A percentile compares a stretch with the other conserved stretches of the same genome.
Evolutionary conservation across 805 yeast genomes (phyloP).

Genomic region (Novakomyces olei): DNA sequence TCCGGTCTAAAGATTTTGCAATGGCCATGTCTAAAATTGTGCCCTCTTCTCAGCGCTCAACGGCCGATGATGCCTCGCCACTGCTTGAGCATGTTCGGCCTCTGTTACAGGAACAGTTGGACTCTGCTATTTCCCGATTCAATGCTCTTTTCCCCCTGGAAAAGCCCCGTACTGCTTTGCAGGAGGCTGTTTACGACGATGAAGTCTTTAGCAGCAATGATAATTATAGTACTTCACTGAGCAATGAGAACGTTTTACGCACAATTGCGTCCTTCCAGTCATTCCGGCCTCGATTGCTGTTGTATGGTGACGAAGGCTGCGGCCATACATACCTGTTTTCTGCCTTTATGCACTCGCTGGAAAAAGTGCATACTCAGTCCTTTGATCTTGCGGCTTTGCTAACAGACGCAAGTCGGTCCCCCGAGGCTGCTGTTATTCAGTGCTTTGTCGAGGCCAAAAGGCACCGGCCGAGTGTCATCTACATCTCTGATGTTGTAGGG

Average conservation of each 20-base stretch:
- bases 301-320: constrained; percentile 52
- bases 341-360: constrained; percentile 61
- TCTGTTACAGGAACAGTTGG: constrained; percentile 31
- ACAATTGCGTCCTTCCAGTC: constrained; percentile 27
- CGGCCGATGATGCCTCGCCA: constrained; percentile 52
- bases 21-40: constrained; percentile 52
- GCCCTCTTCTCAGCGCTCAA: constrained; percentile 79
- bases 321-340: constrained; percentile 75
- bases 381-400: constrained; percentile 58
- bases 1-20: constrained; percentile 66
- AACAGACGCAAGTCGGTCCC: constrained; percentile 50
- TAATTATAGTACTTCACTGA: too few species aligned
- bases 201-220: too few species aligned
- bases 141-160: constrained; percentile 38
- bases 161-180: constrained; percentile 34
- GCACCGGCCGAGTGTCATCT: constrained; percentile 70
- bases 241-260: too few species aligned
- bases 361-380: constrained; percentile 74
- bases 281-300: constrained; percentile 58
- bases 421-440: constrained; percentile 68
- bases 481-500: constrained; percentile 59
- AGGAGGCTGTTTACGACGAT: constrained; percentile 48
- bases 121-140: constrained; percentile 25
- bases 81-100: constrained; percentile 53
- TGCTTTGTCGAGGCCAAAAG: constrained; percentile 69